phyloP scores from a whole-genome alignment of 805 yeast species.

The Priceomyces carsonii region DNA sequence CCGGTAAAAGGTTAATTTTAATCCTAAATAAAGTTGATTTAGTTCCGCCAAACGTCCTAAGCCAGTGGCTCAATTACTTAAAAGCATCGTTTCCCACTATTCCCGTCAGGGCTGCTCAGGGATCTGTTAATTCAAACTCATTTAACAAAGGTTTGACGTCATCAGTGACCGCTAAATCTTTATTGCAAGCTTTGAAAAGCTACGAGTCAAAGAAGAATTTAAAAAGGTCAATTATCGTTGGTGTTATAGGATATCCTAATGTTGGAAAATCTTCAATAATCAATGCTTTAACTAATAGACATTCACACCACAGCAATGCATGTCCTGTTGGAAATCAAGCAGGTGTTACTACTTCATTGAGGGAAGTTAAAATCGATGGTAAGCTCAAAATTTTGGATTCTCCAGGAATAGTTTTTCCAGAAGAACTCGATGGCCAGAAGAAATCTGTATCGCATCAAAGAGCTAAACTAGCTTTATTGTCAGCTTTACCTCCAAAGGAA shows the following conservation, averaged over 20 bases:
- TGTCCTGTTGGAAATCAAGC: slow-evolving; percentile 98
- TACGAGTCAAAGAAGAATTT: slow-evolving; percentile 82
- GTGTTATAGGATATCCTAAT: slow-evolving; percentile 96
- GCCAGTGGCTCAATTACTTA: slow-evolving; percentile 80
- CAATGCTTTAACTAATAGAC: slow-evolving; percentile 82
- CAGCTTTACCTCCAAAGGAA: slow-evolving; percentile 86
- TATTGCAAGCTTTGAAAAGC: slow-evolving; percentile 79
- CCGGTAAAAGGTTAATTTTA: slow-evolving; percentile 80
- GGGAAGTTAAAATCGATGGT: slow-evolving; percentile 90
- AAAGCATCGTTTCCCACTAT: slow-evolving; percentile 87
- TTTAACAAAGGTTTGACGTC: slow-evolving; percentile 76
- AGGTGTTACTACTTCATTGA: slow-evolving; percentile 89
- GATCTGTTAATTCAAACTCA: slow-evolving; percentile 66
- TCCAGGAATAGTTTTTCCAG: slow-evolving; percentile 97
- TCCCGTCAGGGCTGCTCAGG: slow-evolving; percentile 79
- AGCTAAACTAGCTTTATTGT: slow-evolving; percentile 85
- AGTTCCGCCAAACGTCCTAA: slow-evolving; percentile 80
- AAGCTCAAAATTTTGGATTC: slow-evolving; percentile 88
- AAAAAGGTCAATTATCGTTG: slow-evolving; percentile 87
- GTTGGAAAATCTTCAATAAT: slow-evolving; percentile 91
- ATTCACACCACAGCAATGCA: slow-evolving; percentile 68
- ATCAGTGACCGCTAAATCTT: slow-evolving; percentile 66
- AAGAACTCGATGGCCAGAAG: slow-evolving; percentile 39
- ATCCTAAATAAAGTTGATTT: slow-evolving; percentile 91
- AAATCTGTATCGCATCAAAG: slow-evolving; percentile 64